These are phyloP conservation scores for Hyaloscypha variabilis DNA, from an alignment of 495 filamentous ascomycete species.

Conservation along the genomic window DNA sequence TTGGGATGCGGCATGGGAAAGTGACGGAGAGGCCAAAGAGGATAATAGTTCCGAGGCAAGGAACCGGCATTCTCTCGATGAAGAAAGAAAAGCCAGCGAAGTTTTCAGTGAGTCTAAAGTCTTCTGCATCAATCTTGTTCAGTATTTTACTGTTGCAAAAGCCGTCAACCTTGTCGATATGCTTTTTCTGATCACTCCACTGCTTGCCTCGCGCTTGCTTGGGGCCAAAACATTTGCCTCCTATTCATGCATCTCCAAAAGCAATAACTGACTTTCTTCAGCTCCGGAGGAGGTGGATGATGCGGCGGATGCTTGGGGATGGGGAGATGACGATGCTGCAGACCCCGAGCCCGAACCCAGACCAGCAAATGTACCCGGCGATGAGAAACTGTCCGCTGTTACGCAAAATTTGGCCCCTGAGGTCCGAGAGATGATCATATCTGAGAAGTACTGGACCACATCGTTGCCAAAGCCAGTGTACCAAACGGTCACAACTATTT, in stretches of 20 bases:
- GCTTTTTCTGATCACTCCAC: too few species aligned
- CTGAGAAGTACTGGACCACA: slow-evolving; percentile 85
- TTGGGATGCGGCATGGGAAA: slow-evolving; percentile 78
- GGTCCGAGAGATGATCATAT: slow-evolving; percentile 67
- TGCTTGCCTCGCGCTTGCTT: too few species aligned
- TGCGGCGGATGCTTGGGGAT: slow-evolving; percentile 59
- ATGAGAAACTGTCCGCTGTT: neutral
- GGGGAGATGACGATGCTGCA: slow-evolving; percentile 49
- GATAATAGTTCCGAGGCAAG: slow-evolving; percentile 13
- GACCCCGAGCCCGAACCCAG: slow-evolving; percentile 6
- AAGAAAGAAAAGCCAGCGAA: slow-evolving; percentile 20
- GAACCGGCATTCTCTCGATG: slow-evolving; percentile 24
- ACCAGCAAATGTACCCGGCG: neutral
- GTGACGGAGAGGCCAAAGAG: slow-evolving; percentile 52
- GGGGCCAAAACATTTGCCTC: too few species aligned
- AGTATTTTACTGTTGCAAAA: too few species aligned
- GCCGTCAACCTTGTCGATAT: neutral
- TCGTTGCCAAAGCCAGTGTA: slow-evolving; percentile 79
- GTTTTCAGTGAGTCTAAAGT: slow-evolving; percentile 1
- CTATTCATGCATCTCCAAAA: too few species aligned
- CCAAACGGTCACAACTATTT: slow-evolving; percentile 66
- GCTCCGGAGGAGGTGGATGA: slow-evolving; percentile 25
- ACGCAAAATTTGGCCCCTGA: neutral
- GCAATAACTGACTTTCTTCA: neutral
- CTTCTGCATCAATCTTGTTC: neutral